Conservation (phyloP, 805 yeast genomes). For the Kodamaea nitidulidarum region DNA sequence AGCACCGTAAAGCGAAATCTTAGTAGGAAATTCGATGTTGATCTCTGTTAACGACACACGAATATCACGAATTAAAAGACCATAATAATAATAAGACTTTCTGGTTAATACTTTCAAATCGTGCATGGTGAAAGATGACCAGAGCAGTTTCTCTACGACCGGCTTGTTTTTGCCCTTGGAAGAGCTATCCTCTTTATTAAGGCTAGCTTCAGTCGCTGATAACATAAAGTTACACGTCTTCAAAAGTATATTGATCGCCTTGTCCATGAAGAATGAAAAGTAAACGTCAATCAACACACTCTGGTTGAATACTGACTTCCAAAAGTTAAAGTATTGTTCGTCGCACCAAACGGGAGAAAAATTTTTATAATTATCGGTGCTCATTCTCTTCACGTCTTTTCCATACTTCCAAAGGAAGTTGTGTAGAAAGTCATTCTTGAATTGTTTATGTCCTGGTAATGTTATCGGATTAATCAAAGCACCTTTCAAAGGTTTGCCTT, state of each 20-base stretch:
- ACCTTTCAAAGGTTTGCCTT: conserved; percentile 19
- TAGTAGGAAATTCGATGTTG: conserved; percentile 34
- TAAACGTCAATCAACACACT: conserved; percentile 27
- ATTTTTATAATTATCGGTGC: conserved; percentile 12
- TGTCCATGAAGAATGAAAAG: conserved; percentile 35
- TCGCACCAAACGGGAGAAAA: conserved; percentile 26
- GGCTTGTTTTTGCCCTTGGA: background rate
- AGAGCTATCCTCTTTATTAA: background rate
- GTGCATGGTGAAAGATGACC: conserved; percentile 24
- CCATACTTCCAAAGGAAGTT: conserved; percentile 12
- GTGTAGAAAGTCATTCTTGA: conserved; percentile 15
- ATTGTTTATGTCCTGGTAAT: conserved; percentile 7
- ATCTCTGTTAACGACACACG: conserved; percentile 27
- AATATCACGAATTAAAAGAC: conserved; percentile 31
- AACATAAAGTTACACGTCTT: conserved; percentile 13
- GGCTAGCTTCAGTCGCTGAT: conserved; percentile 7
- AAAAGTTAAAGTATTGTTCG: conserved; percentile 19
- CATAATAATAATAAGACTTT: conserved; percentile 32
- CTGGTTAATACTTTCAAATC: conserved; percentile 28
- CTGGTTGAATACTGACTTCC: conserved; percentile 30
- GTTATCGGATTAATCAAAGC: conserved; percentile 14
- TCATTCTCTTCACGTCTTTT: conserved; percentile 13
- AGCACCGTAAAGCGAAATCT: conserved; percentile 34
- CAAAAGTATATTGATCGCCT: conserved; percentile 29
- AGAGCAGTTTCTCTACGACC: conserved; percentile 5